phyloP scores from a whole-genome alignment of 805 yeast genomes.

The Jamesozyma piceae region DNA sequence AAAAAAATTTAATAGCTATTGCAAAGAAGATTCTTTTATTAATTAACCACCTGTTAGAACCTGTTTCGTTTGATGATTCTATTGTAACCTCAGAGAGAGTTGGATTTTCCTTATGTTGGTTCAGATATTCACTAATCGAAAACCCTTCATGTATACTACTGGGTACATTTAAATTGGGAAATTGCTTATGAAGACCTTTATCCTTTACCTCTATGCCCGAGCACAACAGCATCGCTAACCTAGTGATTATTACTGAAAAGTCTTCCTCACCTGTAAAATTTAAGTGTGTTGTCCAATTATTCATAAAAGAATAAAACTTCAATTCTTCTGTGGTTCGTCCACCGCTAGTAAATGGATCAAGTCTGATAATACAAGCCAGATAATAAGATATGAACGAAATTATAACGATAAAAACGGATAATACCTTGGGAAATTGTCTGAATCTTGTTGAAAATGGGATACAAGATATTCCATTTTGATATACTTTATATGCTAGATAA shows the following conservation, averaged over 20 bases:
- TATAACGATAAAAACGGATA: conserved; percentile 43
- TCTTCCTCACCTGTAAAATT: conserved; percentile 29
- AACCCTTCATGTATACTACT: conserved; percentile 10
- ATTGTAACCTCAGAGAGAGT: too few species aligned
- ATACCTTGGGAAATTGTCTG: conserved; percentile 55
- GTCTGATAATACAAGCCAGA: conserved; percentile 52
- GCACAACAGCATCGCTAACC: conserved; percentile 18
- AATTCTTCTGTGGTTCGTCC: conserved; percentile 13
- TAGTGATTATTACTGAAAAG: conserved; percentile 16
- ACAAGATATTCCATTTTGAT: conserved; percentile 33
- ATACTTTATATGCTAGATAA: conserved; percentile 37
- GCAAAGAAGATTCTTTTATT: too few species aligned
- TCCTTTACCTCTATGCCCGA: conserved; percentile 15
- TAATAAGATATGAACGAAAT: conserved; percentile 46
- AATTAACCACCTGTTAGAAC: too few species aligned
- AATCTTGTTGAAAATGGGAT: conserved; percentile 53
- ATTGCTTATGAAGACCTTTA: conserved; percentile 22
- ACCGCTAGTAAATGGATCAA: conserved; percentile 16
- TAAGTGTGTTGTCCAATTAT: conserved; percentile 31
- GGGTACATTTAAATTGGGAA: conserved; percentile 16
- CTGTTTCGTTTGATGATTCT: too few species aligned
- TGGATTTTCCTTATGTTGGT: not conserved
- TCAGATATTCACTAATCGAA: conserved; percentile 5
- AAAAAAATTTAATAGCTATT: too few species aligned
- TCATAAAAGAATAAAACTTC: conserved; percentile 25